A percentile compares a stretch with the other conserved stretches of the same genome.
Evolutionary conservation across 768 basidiomycete species (phyloP).

Genomic region (Auricularia sp.): DNA sequence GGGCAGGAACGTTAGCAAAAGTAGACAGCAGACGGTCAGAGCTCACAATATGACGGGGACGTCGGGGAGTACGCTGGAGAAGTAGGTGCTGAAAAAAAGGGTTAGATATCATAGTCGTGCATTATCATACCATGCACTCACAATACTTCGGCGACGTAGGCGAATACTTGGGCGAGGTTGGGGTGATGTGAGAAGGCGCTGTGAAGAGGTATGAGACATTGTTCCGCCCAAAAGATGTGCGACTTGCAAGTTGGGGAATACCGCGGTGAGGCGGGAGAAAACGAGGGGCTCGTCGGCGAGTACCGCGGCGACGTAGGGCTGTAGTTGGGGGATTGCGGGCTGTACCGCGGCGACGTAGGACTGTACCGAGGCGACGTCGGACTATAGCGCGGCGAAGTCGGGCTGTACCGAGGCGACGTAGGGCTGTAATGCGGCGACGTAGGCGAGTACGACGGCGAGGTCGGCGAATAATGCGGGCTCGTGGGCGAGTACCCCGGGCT

Average conservation of each 20-base stretch:
- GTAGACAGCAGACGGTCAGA: background rate
- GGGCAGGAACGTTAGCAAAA: slow-evolving; percentile 12
- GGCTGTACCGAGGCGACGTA: slow-evolving; percentile 83
- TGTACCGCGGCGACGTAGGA: slow-evolving; percentile 69
- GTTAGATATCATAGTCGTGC: background rate
- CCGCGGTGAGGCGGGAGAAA: slow-evolving; percentile 9
- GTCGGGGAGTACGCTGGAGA: slow-evolving; percentile 84
- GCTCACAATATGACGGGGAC: slow-evolving; percentile 74
- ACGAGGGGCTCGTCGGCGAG: slow-evolving; percentile 9
- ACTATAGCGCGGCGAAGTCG: slow-evolving; percentile 82
- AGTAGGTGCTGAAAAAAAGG: slow-evolving; percentile 53
- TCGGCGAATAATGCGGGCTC: slow-evolving; percentile 78
- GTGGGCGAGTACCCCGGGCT: slow-evolving; percentile 42
- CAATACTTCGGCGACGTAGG: slow-evolving; percentile 93
- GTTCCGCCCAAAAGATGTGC: background rate
- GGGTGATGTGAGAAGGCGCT: slow-evolving; percentile 79
- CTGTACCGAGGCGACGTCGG: slow-evolving; percentile 88
- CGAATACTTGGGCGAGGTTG: slow-evolving; percentile 86
- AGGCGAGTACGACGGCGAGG: slow-evolving; percentile 76
- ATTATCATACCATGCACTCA: slow-evolving; percentile 28
- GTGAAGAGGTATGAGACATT: slow-evolving; percentile 8
- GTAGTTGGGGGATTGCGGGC: slow-evolving; percentile 84
- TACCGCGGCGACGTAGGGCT: slow-evolving; percentile 70
- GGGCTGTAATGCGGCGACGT: slow-evolving; percentile 81
- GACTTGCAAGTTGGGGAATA: slow-evolving; percentile 50